phyloP scores from a whole-genome alignment of 2,329 filamentous ascomycete species.

The Ophiostoma sp. region DNA sequence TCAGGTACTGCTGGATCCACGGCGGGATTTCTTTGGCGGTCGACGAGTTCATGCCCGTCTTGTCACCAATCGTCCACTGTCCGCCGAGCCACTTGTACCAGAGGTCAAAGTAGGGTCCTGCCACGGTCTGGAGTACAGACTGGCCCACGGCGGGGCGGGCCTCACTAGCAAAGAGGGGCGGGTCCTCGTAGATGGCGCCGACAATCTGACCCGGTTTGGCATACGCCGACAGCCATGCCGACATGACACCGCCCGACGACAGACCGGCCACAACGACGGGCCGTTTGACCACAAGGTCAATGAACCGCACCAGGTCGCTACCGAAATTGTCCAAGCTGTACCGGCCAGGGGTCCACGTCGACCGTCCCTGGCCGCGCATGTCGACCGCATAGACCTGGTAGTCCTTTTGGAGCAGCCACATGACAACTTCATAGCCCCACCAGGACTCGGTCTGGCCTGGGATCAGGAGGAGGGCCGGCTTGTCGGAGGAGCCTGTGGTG shows the following conservation, averaged over 20 bases:
- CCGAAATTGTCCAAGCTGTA: neutral
- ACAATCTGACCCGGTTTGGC: neutral
- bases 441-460: slow-evolving; percentile 7
- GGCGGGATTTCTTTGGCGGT: neutral
- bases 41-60: neutral
- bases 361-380: slow-evolving; percentile 9
- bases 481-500: neutral
- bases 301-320: neutral
- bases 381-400: slow-evolving; percentile 17
- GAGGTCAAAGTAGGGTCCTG: neutral
- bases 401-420: neutral
- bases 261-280: neutral
- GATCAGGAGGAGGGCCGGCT: slow-evolving; percentile 1
- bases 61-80: slow-evolving; percentile 12
- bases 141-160: neutral
- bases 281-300: neutral
- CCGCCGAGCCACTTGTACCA: slow-evolving; percentile 14
- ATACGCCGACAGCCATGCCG: slow-evolving; percentile 7
- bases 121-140: slow-evolving; percentile 5
- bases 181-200: slow-evolving; percentile 11
- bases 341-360: neutral
- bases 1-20: slow-evolving; percentile 17
- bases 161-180: neutral
- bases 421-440: slow-evolving; percentile 7
- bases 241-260: slow-evolving; percentile 17